These are phyloP conservation scores for Fusarium sororula DNA, from an alignment of 2,329 filamentous ascomycete genomes.

Conservation along the genomic window DNA sequence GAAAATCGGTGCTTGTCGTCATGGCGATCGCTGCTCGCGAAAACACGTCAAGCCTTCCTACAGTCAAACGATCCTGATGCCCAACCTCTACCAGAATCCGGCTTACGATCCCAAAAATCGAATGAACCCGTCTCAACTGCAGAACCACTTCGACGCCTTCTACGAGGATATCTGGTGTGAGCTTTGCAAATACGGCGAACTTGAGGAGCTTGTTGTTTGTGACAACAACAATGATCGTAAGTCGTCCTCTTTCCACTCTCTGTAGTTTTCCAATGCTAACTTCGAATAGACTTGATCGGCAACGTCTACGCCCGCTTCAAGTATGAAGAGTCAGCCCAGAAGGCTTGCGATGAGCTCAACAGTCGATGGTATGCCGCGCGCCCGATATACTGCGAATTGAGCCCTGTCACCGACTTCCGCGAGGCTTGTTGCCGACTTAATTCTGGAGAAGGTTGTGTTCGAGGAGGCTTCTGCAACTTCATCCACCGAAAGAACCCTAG, in stretches of 20 bases:
- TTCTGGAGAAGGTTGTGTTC: constrained; percentile 91
- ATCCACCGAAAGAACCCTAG: constrained; percentile 97
- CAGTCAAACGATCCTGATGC: constrained; percentile 95
- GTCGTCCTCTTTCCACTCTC: constrained; percentile 48
- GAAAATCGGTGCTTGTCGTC: constrained; percentile 98
- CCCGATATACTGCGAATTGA: constrained; percentile 97
- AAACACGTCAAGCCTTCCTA: constrained; percentile 99
- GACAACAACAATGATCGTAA: constrained; percentile 98
- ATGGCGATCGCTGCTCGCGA: constrained; percentile 96
- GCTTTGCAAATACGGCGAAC: constrained; percentile 97
- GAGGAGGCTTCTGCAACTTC: constrained; percentile 98
- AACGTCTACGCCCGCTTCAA: constrained; percentile 99
- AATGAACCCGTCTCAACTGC: constrained; percentile 95
- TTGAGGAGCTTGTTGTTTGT: constrained; percentile 97
- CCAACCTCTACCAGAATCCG: constrained; percentile 99
- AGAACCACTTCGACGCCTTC: constrained; percentile 99
- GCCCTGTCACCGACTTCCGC: constrained; percentile 95
- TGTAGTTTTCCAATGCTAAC: constrained; percentile 35
- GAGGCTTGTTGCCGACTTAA: constrained; percentile 97
- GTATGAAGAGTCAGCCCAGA: constrained; percentile 96
- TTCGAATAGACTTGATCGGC: constrained; percentile 81
- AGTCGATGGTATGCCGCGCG: constrained; percentile 95
- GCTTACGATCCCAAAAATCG: constrained; percentile 96
- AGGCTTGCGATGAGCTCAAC: constrained; percentile 93
- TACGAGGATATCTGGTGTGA: constrained; percentile 99